phyloP scores from a whole-genome alignment of 768 basidiomycete genomes.

The Tricholoma sp. region DNA sequence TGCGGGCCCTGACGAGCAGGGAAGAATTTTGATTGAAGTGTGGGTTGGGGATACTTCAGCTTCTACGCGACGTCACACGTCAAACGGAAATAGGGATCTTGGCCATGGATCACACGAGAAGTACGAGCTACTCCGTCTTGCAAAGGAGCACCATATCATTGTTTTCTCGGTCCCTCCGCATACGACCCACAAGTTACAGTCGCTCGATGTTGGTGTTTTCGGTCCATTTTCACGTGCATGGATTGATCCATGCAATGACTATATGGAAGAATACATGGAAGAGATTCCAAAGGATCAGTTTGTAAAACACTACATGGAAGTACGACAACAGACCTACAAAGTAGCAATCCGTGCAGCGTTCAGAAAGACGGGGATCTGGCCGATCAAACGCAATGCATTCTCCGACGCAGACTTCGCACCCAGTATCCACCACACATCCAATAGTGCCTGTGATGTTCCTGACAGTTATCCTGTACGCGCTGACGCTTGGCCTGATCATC shows the following conservation, averaged over 20 bases:
- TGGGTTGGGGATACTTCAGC: constrained; percentile 93
- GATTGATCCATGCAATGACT: constrained; percentile 8
- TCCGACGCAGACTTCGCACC: neutral
- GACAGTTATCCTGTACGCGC: neutral
- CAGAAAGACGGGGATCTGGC: constrained; percentile 1
- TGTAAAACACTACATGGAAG: constrained; percentile 4
- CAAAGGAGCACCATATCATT: constrained; percentile 23
- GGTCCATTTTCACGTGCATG: constrained; percentile 24
- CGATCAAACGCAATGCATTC: neutral
- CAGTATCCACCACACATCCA: neutral
- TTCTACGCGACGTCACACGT: constrained; percentile 93
- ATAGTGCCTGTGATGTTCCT: neutral
- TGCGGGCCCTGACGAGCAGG: constrained; percentile 97
- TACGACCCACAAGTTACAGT: constrained; percentile 36
- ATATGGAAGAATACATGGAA: neutral
- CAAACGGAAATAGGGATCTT: constrained; percentile 93
- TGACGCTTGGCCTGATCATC: neutral
- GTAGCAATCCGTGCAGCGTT: neutral
- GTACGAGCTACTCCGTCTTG: constrained; percentile 19
- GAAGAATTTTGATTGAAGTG: constrained; percentile 95
- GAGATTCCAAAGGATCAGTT: constrained; percentile 1
- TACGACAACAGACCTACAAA: neutral
- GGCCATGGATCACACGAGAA: constrained; percentile 39
- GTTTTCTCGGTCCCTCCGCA: constrained; percentile 37
- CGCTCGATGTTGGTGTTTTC: constrained; percentile 38